These are phyloP conservation scores for Cyathus striatus DNA, from an alignment of 768 basidiomycete species.

Conservation along the genomic window DNA sequence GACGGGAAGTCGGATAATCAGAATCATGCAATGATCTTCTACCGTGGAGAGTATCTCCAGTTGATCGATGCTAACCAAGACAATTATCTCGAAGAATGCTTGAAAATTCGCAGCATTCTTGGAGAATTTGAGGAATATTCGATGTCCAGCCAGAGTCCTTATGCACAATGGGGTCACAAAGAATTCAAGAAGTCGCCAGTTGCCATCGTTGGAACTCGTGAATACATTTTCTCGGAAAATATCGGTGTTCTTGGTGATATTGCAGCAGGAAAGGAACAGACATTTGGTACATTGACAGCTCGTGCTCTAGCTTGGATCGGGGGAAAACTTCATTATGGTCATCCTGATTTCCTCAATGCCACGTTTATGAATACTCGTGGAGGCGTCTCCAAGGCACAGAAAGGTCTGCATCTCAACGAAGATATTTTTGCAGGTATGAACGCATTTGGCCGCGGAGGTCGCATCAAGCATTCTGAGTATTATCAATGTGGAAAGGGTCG, in stretches of 20 bases:
- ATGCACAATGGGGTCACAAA: constrained; percentile 93
- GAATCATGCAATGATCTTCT: constrained; percentile 99
- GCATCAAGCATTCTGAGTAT: constrained; percentile 99
- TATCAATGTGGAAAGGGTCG: constrained; percentile 99
- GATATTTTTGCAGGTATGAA: constrained; percentile 99
- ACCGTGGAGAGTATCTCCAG: constrained; percentile 97
- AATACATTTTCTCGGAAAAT: constrained; percentile 99
- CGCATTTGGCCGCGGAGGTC: constrained; percentile 94
- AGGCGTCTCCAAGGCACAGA: constrained; percentile 98
- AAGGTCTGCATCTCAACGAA: constrained; percentile 96
- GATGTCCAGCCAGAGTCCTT: constrained; percentile 89
- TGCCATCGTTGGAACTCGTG: constrained; percentile 96
- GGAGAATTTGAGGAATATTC: constrained; percentile 97
- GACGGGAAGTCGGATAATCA: constrained; percentile 99
- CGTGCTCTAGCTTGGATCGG: constrained; percentile 95
- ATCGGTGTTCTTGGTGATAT: constrained; percentile 99
- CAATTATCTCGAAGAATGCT: constrained; percentile 97
- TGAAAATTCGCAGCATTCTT: constrained; percentile 96
- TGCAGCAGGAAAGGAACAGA: constrained; percentile 99
- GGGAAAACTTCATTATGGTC: constrained; percentile 97
- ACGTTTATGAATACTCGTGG: constrained; percentile 98
- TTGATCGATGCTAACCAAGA: constrained; percentile 99
- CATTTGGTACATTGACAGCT: constrained; percentile 97
- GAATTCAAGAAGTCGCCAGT: constrained; percentile 89
- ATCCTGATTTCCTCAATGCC: constrained; percentile 98